These are phyloP conservation scores for Pythium dissotocum DNA, from an alignment of 352 stramenopile genomes.

Conservation along the genomic window DNA sequence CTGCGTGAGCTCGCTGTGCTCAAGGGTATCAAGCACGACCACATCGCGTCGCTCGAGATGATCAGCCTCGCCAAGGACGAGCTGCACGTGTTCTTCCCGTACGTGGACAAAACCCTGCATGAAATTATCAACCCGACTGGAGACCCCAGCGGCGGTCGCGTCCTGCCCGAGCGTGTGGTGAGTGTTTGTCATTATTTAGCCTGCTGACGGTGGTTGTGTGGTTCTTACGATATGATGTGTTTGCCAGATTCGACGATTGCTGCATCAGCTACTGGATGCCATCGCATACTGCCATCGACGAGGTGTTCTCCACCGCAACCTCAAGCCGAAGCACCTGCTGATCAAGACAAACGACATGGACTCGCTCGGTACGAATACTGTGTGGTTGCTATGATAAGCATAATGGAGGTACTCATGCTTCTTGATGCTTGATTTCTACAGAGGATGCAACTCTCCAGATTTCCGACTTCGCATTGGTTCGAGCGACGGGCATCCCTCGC, in stretches of 20 bases:
- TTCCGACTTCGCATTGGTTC: slow-evolving; percentile 89
- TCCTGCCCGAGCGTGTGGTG: slow-evolving; percentile 76
- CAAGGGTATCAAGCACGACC: slow-evolving; percentile 83
- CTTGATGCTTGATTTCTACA: neutral
- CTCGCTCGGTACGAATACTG: slow-evolving; percentile 46
- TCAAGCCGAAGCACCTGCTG: slow-evolving; percentile 90
- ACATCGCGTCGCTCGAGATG: slow-evolving; percentile 88
- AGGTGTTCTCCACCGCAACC: slow-evolving; percentile 88
- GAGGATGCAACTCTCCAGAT: slow-evolving; percentile 78
- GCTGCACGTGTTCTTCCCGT: slow-evolving; percentile 91
- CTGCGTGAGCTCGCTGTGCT: slow-evolving; percentile 87
- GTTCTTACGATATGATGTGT: neutral
- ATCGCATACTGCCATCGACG: slow-evolving; percentile 89
- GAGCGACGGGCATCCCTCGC: slow-evolving; percentile 82
- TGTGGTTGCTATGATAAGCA: neutral
- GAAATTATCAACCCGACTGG: slow-evolving; percentile 91
- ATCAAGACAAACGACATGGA: slow-evolving; percentile 72
- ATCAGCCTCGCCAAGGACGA: slow-evolving; percentile 87
- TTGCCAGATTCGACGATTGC: slow-evolving; percentile 65
- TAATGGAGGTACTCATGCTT: neutral
- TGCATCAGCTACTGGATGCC: slow-evolving; percentile 87
- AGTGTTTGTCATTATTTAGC: slow-evolving; percentile 6
- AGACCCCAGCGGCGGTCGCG: slow-evolving; percentile 73
- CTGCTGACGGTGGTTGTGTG: neutral
- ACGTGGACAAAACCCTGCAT: slow-evolving; percentile 89